phyloP scores from a whole-genome alignment of 805 yeast genomes.

The Metschnikowia matae region DNA sequence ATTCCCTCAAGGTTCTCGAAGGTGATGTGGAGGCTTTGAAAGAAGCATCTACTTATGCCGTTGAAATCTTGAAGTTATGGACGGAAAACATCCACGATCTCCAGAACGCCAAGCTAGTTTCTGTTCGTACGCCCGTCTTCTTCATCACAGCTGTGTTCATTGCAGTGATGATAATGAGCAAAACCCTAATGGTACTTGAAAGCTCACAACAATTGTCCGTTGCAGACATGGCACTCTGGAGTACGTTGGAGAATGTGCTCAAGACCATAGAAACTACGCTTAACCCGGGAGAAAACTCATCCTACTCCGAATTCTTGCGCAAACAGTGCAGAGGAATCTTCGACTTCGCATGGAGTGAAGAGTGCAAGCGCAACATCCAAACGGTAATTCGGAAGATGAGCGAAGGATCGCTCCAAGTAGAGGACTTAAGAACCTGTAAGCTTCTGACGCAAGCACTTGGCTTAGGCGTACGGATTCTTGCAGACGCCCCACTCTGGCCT shows the following conservation, averaged over 20 bases:
- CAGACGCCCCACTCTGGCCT: conserved; percentile 89
- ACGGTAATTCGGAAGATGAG: conserved; percentile 2
- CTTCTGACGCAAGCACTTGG: conserved; percentile 55
- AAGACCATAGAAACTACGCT: conserved; percentile 58
- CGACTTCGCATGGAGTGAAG: conserved; percentile 26
- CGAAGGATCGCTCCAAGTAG: conserved; percentile 15
- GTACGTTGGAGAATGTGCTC: conserved; percentile 56
- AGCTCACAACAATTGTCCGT: conserved; percentile 28
- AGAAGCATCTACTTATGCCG: conserved; percentile 56
- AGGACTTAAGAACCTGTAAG: conserved; percentile 43
- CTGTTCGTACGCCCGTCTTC: conserved; percentile 71
- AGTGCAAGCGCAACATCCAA: conserved; percentile 13
- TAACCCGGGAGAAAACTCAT: conserved; percentile 48
- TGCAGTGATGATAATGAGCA: conserved; percentile 58
- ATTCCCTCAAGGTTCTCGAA: conserved; percentile 40
- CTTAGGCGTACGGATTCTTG: conserved; percentile 69
- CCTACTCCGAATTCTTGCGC: conserved; percentile 56
- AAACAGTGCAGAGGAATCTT: conserved; percentile 58
- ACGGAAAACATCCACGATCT: conserved; percentile 63
- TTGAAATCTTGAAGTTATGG: conserved; percentile 66
- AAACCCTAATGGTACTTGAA: conserved; percentile 57
- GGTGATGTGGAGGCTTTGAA: conserved; percentile 60
- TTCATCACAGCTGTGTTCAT: conserved; percentile 68
- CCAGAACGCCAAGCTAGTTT: conserved; percentile 61
- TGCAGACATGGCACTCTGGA: conserved; percentile 57